Evolutionary conservation across 306 rosid genomes (phyloP), one percentile per base, ranked within the genome.

Genomic region (Cercis canadensis): DNA sequence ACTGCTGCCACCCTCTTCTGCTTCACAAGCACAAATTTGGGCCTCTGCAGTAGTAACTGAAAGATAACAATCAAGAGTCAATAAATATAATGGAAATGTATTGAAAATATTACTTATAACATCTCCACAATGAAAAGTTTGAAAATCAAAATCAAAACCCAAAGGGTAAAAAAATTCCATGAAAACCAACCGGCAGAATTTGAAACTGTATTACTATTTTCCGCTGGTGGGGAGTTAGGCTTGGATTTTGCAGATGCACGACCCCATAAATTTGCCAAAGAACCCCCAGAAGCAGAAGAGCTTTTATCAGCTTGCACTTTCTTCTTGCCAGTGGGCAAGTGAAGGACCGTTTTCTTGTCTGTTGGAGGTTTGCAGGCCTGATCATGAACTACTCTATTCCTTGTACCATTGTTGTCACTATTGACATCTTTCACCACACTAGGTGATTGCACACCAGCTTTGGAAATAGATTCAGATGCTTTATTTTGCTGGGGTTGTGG

Each of bases 221-320:
- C 92, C 13, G 53, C 84, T 43, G 83, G 75, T 43, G 36, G 62
- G 34, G 82, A 57, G 65, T 74, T 37, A 33, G 88, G 80, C 74
- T 87, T 91, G 15, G 96, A 65, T 84, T 91, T 91, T 58, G 84
- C 77, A 75, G 96, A 82, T 75, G 96, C 92, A 14, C 87, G 87
- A 15, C 84, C 83, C 99, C 99, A 91, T 29, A 89, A 58, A 67
- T 88, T 87, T 31, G 92, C 89, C 78, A 91, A 75, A 12, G 92
- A 91, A 78, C 96, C 86, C 75, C 90, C 96, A 62, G 87, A 49
- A 65, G 55, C 75, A 67, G 88, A 81, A 53, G 87, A 66, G 70
- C 67, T 80, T 86, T 91, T 94, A 66, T 76, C 88, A 62, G 74
- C 78, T 68, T 86, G 91, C 45, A 61, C 75, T 76, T 83, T 90